Conservation (phyloP, 352 stramenopile genomes). For the Phytophthora tentaculata region DNA sequence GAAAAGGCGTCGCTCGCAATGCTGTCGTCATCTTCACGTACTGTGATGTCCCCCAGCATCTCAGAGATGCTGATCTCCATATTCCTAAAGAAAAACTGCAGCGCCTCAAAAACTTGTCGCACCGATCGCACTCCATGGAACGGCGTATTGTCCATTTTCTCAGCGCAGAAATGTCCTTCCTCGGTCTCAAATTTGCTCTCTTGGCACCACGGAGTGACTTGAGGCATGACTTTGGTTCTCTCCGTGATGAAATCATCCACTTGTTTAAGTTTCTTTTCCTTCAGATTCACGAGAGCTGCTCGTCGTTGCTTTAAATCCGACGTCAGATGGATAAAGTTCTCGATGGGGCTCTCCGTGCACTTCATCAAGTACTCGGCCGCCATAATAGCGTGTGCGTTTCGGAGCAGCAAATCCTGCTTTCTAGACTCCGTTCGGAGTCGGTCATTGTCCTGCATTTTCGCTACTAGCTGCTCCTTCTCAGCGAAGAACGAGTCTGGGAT, state of each 20-base stretch:
- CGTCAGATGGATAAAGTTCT: slow-evolving; percentile 53
- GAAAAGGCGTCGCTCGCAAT: slow-evolving; percentile 46
- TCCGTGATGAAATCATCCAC: slow-evolving; percentile 42
- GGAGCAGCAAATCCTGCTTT: slow-evolving; percentile 52
- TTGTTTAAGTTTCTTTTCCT: slow-evolving; percentile 41
- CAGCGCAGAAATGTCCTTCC: slow-evolving; percentile 55
- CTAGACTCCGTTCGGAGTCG: slow-evolving; percentile 41
- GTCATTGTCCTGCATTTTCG: slow-evolving; percentile 41
- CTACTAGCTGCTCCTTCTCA: slow-evolving; percentile 29
- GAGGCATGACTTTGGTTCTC: slow-evolving; percentile 28
- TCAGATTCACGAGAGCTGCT: slow-evolving; percentile 31
- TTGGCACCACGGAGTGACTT: slow-evolving; percentile 40
- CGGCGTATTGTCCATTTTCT: slow-evolving; percentile 65
- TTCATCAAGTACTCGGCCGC: slow-evolving; percentile 49
- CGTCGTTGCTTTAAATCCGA: slow-evolving; percentile 40
- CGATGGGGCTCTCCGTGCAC: slow-evolving; percentile 36
- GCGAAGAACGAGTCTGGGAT: slow-evolving; percentile 43
- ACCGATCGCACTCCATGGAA: slow-evolving; percentile 46
- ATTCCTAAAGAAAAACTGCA: slow-evolving; percentile 64
- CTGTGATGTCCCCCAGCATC: slow-evolving; percentile 58
- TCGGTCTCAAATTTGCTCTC: slow-evolving; percentile 54
- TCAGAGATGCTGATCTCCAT: slow-evolving; percentile 69
- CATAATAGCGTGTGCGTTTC: slow-evolving; percentile 45
- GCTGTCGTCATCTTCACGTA: slow-evolving; percentile 66
- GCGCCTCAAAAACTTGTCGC: slow-evolving; percentile 59